These are phyloP conservation scores for Anisodus acutangulus DNA, from an alignment of 257 asterid species.

Conservation along the genomic window DNA sequence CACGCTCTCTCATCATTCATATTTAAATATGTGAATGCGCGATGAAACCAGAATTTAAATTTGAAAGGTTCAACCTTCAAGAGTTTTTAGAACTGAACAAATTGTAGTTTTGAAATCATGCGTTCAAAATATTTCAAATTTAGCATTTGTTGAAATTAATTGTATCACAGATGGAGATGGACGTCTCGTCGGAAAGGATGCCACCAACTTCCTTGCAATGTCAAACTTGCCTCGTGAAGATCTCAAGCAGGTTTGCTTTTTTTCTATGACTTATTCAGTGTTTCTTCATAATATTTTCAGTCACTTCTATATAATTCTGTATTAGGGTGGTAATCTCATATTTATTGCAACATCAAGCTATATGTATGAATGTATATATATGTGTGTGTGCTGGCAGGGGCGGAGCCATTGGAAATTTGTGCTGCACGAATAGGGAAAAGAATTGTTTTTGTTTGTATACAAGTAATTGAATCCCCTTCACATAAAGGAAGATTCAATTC, in stretches of 20 bases:
- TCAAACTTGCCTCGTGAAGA: constrained; percentile 89
- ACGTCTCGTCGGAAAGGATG: constrained; percentile 82
- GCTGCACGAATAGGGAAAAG: neutral
- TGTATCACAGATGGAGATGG: constrained; percentile 80
- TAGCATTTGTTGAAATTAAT: neutral
- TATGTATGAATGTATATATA: neutral
- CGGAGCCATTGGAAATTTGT: neutral
- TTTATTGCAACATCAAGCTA: neutral
- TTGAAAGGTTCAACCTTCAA: neutral
- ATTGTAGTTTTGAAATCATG: neutral
- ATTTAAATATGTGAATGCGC: neutral
- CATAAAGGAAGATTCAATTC: neutral
- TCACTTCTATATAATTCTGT: neutral
- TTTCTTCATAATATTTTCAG: neutral
- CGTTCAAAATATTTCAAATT: neutral
- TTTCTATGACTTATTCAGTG: neutral
- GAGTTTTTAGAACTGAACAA: neutral
- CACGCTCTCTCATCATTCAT: neutral
- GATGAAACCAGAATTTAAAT: neutral
- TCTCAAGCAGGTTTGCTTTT: constrained; percentile 70
- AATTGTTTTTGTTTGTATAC: neutral
- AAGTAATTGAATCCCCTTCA: neutral
- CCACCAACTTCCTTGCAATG: constrained; percentile 80
- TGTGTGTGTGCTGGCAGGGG: neutral
- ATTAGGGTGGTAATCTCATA: neutral